Evolutionary conservation across 2,329 filamentous ascomycete genomes (phyloP).

Genomic region (Spiromastix sp.): DNA sequence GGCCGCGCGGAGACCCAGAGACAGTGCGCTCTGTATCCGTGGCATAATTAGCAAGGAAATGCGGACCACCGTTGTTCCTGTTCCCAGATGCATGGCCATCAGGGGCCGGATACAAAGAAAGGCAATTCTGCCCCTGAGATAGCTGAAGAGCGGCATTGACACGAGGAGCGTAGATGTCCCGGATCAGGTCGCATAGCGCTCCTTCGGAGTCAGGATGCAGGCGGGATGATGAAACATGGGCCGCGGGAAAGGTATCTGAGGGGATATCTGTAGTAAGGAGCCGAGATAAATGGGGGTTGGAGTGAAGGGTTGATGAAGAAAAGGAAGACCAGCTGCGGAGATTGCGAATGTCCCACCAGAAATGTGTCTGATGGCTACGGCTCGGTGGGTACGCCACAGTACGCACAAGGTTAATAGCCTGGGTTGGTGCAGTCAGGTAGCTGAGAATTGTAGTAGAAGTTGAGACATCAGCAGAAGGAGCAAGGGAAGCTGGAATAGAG

Average conservation of each 20-base stretch:
- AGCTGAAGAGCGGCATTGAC: slow-evolving; percentile 75
- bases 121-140: slow-evolving; percentile 57
- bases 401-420: slow-evolving; percentile 70
- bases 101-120: slow-evolving; percentile 34
- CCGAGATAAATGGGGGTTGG: slow-evolving; percentile 60
- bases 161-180: slow-evolving; percentile 71
- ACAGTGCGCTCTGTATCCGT: slow-evolving; percentile 39
- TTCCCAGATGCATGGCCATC: slow-evolving; percentile 25
- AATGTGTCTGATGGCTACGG: slow-evolving; percentile 64
- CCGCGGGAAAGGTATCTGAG: slow-evolving; percentile 26
- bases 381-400: slow-evolving; percentile 59
- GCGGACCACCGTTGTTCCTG: slow-evolving; percentile 36
- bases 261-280: slow-evolving; percentile 61
- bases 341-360: slow-evolving; percentile 94
- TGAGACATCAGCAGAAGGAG: slow-evolving; percentile 1
- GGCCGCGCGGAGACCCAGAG: slow-evolving; percentile 43
- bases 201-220: slow-evolving; percentile 69
- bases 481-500: slow-evolving; percentile 12
- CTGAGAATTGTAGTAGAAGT: slow-evolving; percentile 58
- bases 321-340: slow-evolving; percentile 76
- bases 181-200: slow-evolving; percentile 64
- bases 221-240: slow-evolving; percentile 32
- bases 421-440: slow-evolving; percentile 71
- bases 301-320: slow-evolving; percentile 58
- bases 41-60: slow-evolving; percentile 45